Evolutionary conservation across 345 rosid species (phyloP).

Genomic region (Salix suchowensis): DNA sequence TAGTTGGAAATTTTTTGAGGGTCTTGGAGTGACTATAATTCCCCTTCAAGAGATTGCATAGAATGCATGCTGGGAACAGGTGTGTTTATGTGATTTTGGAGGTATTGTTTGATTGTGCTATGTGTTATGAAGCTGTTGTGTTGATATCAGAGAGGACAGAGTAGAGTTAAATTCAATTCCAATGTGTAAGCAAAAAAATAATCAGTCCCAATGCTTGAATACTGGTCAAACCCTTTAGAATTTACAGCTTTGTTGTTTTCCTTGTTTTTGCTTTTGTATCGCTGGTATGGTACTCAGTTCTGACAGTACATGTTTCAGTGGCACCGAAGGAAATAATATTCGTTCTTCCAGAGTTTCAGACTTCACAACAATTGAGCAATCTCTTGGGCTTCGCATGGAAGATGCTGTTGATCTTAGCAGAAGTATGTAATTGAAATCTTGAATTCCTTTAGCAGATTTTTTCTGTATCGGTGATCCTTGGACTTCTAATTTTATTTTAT

Average conservation of each 20-base stretch:
- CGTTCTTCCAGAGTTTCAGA: slow-evolving; percentile 43
- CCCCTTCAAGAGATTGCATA: neutral
- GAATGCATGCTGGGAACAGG: neutral
- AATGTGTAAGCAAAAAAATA: neutral
- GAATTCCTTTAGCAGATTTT: neutral
- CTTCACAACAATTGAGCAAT: slow-evolving; percentile 44
- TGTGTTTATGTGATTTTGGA: neutral
- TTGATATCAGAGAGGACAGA: neutral
- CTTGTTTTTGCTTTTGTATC: slow-evolving; percentile 4
- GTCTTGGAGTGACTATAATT: neutral
- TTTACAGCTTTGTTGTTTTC: neutral
- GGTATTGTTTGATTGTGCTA: neutral
- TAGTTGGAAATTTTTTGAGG: neutral
- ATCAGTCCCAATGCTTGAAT: no score
- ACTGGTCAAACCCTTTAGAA: no score
- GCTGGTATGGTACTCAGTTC: slow-evolving; percentile 11
- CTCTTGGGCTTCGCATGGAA: slow-evolving; percentile 47
- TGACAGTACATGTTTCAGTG: slow-evolving; percentile 35
- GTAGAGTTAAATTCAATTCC: neutral
- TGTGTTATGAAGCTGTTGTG: neutral
- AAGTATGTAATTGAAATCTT: slow-evolving; percentile 29
- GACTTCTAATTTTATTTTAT: neutral
- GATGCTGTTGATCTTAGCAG: slow-evolving; percentile 52
- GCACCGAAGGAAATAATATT: slow-evolving; percentile 32
- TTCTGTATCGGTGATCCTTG: neutral